These are phyloP conservation scores for Bassia scoparia DNA, from an alignment of 148 eudicot species.

Conservation along the genomic window DNA sequence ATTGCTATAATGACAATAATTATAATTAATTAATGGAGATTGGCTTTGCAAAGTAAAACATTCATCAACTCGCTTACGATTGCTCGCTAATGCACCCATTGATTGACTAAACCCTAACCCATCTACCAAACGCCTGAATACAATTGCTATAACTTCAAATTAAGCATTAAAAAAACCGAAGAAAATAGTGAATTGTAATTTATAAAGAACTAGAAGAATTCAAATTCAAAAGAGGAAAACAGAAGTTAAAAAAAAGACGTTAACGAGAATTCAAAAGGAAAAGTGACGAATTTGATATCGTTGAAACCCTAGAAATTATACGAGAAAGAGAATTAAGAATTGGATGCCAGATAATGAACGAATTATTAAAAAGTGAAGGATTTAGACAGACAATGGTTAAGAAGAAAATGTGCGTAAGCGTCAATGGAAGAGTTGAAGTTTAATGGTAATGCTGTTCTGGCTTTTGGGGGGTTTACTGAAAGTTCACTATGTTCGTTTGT, in stretches of 20 bases:
- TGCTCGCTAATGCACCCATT: slow-evolving; percentile 62
- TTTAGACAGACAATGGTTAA: no score
- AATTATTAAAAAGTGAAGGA: no score
- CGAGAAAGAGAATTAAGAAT: no score
- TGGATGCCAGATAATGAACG: no score
- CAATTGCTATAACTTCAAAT: background rate
- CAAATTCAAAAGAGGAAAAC: background rate
- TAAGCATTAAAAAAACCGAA: background rate
- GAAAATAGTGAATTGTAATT: no score
- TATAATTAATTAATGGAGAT: slow-evolving; percentile 22
- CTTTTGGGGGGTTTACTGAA: no score
- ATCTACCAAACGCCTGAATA: slow-evolving; percentile 8
- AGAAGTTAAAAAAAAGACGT: background rate
- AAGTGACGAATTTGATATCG: background rate
- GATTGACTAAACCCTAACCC: slow-evolving; percentile 33
- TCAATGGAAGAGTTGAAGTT: no score
- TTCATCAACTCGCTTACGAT: slow-evolving; percentile 56
- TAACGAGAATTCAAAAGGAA: background rate
- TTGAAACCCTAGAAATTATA: background rate
- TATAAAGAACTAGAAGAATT: no score
- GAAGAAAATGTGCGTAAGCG: no score
- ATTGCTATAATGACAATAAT: slow-evolving; percentile 19
- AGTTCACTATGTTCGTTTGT: no score
- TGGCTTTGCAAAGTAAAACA: slow-evolving; percentile 23
- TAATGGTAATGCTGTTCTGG: no score